Conservation (phyloP, 148 eudicot species). For the Linanthus parryae region DNA sequence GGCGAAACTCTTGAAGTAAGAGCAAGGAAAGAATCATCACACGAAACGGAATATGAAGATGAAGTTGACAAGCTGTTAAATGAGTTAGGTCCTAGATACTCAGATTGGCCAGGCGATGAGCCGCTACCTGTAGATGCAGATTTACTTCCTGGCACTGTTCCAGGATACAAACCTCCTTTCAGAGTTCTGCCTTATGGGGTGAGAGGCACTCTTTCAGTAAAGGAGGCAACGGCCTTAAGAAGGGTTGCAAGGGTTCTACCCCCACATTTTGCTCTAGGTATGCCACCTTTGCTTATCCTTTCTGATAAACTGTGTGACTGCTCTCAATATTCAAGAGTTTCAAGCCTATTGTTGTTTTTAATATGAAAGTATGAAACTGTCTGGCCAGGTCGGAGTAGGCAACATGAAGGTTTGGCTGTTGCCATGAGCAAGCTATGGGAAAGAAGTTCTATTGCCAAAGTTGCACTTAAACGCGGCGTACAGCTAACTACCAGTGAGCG, state of each 20-base stretch:
- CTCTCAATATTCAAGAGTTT: too few relatives aligned
- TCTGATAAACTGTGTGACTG: not conserved
- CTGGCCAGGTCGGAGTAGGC: constrained; percentile 89
- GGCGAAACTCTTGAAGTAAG: constrained; percentile 13
- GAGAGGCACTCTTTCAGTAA: constrained; percentile 50
- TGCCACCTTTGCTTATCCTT: constrained; percentile 2
- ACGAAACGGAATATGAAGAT: constrained; percentile 69
- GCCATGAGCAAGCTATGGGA: constrained; percentile 93
- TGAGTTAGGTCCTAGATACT: constrained; percentile 76
- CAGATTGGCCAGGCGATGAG: constrained; percentile 87
- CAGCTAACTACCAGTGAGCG: constrained; percentile 93
- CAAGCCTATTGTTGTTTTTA: constrained; percentile 2
- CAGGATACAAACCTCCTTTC: constrained; percentile 81
- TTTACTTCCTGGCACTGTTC: constrained; percentile 65
- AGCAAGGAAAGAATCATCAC: constrained; percentile 16
- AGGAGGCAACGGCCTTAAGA: constrained; percentile 76
- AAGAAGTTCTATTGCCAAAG: constrained; percentile 84
- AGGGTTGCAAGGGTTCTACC: constrained; percentile 90
- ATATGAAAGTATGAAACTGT: constrained; percentile 9
- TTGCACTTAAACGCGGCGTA: constrained; percentile 94
- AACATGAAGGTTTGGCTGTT: constrained; percentile 82
- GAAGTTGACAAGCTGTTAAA: constrained; percentile 78
- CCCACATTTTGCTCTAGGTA: constrained; percentile 97
- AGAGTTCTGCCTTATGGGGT: constrained; percentile 91
- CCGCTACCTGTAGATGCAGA: constrained; percentile 96